Percentiles rank a stretch among this genome's conserved stretches.
These are phyloP conservation scores for Sarocladium oryzae DNA, from an alignment of 2,329 filamentous ascomycete genomes.

Conservation along the genomic window DNA sequence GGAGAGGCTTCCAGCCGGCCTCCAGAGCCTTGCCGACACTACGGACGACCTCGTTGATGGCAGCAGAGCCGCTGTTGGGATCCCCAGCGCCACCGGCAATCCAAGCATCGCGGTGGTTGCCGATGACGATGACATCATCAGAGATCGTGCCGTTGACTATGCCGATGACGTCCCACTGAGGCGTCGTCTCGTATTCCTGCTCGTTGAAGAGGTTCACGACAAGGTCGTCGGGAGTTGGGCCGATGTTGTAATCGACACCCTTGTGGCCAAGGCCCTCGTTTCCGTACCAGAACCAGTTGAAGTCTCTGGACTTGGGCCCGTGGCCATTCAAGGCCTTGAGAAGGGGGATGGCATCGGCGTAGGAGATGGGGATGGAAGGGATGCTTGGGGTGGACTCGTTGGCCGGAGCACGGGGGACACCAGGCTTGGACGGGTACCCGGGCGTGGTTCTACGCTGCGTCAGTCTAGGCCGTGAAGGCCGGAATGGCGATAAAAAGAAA, in stretches of 20 bases:
- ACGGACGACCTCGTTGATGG: conserved; percentile 71
- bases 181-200: conserved; percentile 75
- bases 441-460: conserved; percentile 60
- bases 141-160: conserved; percentile 81
- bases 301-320: conserved; percentile 68
- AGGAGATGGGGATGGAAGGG: conserved; percentile 87
- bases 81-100: conserved; percentile 78
- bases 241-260: conserved; percentile 78
- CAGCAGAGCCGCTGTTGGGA: conserved; percentile 75
- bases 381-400: conserved; percentile 71
- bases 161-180: conserved; percentile 87
- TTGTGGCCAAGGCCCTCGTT: conserved; percentile 70
- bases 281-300: conserved; percentile 64
- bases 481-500: too few relatives aligned
- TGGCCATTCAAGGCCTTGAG: conserved; percentile 87
- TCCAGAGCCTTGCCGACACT: conserved; percentile 66
- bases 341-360: conserved; percentile 76
- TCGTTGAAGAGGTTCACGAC: conserved; percentile 70
- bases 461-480: conserved; percentile 12
- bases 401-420: conserved; percentile 67
- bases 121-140: conserved; percentile 81
- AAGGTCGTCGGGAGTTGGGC: conserved; percentile 67
- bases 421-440: conserved; percentile 88
- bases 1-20: conserved; percentile 54
- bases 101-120: conserved; percentile 92